Evolutionary conservation across 2,329 filamentous ascomycete genomes (phyloP), one percentile per base, ranked within the genome.

Genomic region (Paraphoma sp.): DNA sequence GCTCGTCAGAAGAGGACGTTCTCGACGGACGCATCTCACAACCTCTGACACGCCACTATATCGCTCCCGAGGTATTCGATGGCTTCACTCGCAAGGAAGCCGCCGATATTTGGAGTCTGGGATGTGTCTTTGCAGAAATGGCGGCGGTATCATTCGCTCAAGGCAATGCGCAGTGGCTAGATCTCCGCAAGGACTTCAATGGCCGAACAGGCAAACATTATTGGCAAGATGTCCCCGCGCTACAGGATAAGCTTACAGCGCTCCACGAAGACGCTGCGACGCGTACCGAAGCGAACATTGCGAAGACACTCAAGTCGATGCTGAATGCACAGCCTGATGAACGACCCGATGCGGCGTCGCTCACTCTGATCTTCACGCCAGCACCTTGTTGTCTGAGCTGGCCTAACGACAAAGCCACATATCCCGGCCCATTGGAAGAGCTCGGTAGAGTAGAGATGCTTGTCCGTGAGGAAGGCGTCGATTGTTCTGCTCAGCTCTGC

Each of bases 61-160:
- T 68, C 12, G 75, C 75, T 1, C 75, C 74, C 0, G 75, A 78
- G 53, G 70, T 75, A 4, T 63, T 68, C 1, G 59, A 62, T n/a
- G 67, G 69, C 31, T 59, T 62, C 16, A 59, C 58, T 36, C 70
- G 74, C 38, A 69, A 69, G 30, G 60, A 67, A 56, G 67, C 71
- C n/a, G 69, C 75, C 6, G 94, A 99, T 72, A 89, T 98, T 57
- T 99, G 95, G 95, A 97, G 93, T 16, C 84, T 99, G 11, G 94
- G 95, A 50, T 99, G 95, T 73, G 95, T 99, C 42, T 92, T 99
- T 64, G 85, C 97, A 31, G 95, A 99, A 78, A 98, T 99, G 94
- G 92, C 92, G 28, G 63, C 65, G 23, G 59, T 67, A 33, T 56
- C 70, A 6, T 69, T 72, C 28, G 54, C 62, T 41, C 60, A 65